Evolutionary conservation across 202 grass and related monocot genomes (phyloP).

Genomic region (Sporobolus alterniflorus): DNA sequence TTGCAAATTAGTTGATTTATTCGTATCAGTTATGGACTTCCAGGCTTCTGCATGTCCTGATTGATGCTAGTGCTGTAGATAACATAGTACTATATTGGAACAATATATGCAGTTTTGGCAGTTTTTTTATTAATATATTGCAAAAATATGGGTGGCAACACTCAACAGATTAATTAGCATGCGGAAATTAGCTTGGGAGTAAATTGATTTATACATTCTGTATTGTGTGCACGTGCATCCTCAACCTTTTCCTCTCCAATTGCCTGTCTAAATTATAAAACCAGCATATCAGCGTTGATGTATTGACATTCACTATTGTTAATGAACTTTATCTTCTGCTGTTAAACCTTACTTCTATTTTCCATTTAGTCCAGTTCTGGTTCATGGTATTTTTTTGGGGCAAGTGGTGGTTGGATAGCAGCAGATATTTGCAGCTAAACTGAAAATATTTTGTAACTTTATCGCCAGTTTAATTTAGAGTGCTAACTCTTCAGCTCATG

Average conservation of each 20-base stretch:
- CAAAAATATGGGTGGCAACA: not conserved
- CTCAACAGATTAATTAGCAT: conserved; percentile 7
- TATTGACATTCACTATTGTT: not conserved
- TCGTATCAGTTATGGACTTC: not conserved
- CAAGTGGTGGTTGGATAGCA: conserved; percentile 11
- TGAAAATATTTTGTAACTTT: not conserved
- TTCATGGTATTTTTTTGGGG: conserved; percentile 13
- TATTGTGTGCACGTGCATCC: not conserved
- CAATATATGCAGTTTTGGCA: not conserved
- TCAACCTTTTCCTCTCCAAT: too few relatives aligned
- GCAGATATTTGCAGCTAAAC: conserved; percentile 17
- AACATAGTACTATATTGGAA: not conserved
- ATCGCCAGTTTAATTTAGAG: conserved; percentile 14
- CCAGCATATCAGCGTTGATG: not conserved
- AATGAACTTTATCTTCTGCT: conserved; percentile 6
- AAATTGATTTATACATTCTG: conserved; percentile 6
- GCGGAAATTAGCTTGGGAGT: not conserved
- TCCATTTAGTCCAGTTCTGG: not conserved
- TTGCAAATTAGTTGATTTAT: not conserved
- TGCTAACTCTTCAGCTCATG: not conserved
- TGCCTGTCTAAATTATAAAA: too few relatives aligned
- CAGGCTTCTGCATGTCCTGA: not conserved
- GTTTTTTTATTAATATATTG: not conserved
- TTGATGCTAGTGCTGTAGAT: not conserved
- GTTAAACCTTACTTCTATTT: not conserved